Conservation (phyloP, 164 flowering plant species). For the Vitis amurensis region DNA sequence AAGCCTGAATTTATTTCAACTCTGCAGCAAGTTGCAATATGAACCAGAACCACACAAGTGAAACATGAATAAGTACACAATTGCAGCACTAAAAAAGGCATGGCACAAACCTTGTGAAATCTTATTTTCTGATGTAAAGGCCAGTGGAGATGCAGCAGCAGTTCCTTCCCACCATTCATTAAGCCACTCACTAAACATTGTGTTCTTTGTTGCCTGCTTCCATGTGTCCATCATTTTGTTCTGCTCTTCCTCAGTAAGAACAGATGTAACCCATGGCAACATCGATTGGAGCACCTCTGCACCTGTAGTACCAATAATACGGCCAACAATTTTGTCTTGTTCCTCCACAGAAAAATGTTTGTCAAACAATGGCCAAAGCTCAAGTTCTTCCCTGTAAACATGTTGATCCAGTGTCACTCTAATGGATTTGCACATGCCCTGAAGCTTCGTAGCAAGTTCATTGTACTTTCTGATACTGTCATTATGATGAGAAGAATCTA, state of each 20-base stretch:
- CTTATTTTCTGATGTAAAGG: constrained; percentile 38
- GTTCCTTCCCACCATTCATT: constrained; percentile 92
- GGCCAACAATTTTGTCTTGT: constrained; percentile 92
- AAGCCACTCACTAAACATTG: constrained; percentile 98
- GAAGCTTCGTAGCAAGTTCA: constrained; percentile 81
- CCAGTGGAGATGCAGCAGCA: constrained; percentile 33
- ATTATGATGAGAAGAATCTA: constrained; percentile 19
- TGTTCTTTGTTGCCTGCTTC: constrained; percentile 92
- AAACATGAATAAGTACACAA: not conserved
- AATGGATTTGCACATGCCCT: constrained; percentile 94
- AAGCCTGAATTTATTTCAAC: not conserved
- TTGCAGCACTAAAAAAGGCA: not conserved
- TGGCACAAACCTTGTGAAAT: constrained; percentile 50
- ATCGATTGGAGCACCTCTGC: constrained; percentile 97
- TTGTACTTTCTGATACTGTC: constrained; percentile 44
- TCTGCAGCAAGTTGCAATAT: not conserved
- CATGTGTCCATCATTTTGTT: constrained; percentile 92
- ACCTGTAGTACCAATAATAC: constrained; percentile 92
- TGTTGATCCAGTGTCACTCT: constrained; percentile 88
- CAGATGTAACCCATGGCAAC: constrained; percentile 98
- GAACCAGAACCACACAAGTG: not conserved
- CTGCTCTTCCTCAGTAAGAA: constrained; percentile 89
- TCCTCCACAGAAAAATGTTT: constrained; percentile 88
- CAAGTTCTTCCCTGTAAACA: constrained; percentile 85
- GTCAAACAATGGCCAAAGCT: constrained; percentile 95